Evolutionary conservation across 371 early-diverging fungal genomes (phyloP), one percentile per base, ranked within the genome.

Genomic region (Nematocida ironsii): DNA sequence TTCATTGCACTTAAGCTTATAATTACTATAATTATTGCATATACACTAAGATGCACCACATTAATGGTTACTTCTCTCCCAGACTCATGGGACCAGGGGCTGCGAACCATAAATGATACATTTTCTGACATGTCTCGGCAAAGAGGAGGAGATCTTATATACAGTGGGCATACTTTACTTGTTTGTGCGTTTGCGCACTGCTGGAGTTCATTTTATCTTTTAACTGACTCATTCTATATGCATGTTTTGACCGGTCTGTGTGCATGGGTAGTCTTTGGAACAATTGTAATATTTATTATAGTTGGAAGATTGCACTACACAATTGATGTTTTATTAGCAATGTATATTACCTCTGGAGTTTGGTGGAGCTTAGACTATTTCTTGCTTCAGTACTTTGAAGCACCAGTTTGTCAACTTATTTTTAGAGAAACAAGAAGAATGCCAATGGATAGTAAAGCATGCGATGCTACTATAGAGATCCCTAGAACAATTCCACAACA

Each of bases 331-430:
- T 11, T 83, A 25, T 56, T 83, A 3, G 58, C 54, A 7, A 7
- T 83, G 13, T 83, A 83, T 62, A 76, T 76, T 4, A 23, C 54
- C 18, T 54, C 47, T n/a, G 74, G 75, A 3, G 62, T 76, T 5
- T 83, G 83, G 83, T 78, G 80, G 80, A 27, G 55, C 40, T 16
- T 47, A 27, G 82, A 82, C 33, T 78, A 78, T 56, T 82, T 71
- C 50, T 16, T 27, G 23, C 48, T 72, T 1, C 16, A 33, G 44
- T 82, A 52, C 72, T 82, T 82, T 67, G 72, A 78, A 40, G n/a
- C 11, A 3, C 80, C 80, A 18, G 71, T 78, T 6, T 52, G 33
- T 7, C 5, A 67, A 16, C n/a, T 78, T 9, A 69, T 56, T 27
- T 78, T 78, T 47, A 40, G 71, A 60, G 6, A 9, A n/a, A n/a